A percentile compares a stretch with the other conserved stretches of the same genome.
Conservation (phyloP, 495 filamentous ascomycete genomes). For the Rostrohypoxylon terebratum region DNA sequence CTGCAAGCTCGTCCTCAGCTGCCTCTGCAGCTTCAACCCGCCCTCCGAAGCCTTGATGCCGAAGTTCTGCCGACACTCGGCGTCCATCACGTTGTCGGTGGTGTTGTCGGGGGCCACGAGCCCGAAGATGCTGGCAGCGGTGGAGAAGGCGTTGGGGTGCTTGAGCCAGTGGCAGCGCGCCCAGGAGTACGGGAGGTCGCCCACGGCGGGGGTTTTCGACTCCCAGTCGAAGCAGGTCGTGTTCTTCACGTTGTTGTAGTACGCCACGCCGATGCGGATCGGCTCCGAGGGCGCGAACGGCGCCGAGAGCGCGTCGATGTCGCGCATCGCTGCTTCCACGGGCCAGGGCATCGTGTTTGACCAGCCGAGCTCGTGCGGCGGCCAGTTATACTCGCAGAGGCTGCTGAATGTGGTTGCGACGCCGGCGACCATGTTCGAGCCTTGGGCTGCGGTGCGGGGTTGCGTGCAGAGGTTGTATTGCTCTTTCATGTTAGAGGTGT, state of each 20-base stretch:
- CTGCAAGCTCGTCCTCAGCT: background rate
- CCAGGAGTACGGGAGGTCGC: background rate
- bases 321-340: background rate
- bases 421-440: background rate
- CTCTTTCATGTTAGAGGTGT: background rate
- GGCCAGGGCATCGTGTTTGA: background rate
- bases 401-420: background rate
- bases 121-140: background rate
- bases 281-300: background rate
- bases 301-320: background rate
- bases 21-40: background rate
- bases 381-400: background rate
- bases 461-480: background rate
- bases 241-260: background rate
- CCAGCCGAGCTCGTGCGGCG: background rate
- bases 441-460: background rate
- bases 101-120: background rate
- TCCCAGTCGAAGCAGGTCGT: background rate
- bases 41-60: background rate
- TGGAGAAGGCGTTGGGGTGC: background rate
- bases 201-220: too few species aligned
- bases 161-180: background rate
- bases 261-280: background rate
- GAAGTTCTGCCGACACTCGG: background rate
- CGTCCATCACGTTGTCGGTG: background rate